phyloP scores from a whole-genome alignment of 2,329 filamentous ascomycete species.

The Sclerotinia subarctica region DNA sequence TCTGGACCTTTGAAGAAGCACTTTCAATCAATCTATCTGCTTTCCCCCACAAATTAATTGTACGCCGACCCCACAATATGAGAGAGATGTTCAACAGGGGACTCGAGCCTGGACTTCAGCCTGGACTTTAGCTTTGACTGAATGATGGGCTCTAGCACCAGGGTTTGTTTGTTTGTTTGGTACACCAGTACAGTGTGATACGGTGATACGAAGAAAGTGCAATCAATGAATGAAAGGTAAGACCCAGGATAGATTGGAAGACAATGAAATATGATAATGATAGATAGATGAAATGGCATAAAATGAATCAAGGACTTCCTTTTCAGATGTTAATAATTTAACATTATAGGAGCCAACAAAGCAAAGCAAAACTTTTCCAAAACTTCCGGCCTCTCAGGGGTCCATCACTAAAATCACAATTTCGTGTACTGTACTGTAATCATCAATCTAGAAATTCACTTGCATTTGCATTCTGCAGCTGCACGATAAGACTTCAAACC shows the following conservation, averaged over 20 bases:
- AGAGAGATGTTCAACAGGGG: slow-evolving; percentile 15
- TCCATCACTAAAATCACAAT: slow-evolving; percentile 15
- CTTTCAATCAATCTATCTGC: neutral
- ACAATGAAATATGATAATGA: slow-evolving; percentile 5
- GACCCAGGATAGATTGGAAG: neutral
- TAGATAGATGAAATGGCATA: slow-evolving; percentile 3
- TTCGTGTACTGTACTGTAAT: slow-evolving; percentile 16
- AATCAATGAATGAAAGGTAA: slow-evolving; percentile 1
- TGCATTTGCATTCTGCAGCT: slow-evolving; percentile 15
- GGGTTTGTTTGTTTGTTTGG: neutral
- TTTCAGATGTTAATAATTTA: neutral
- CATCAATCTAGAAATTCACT: slow-evolving; percentile 10
- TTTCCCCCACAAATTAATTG: neutral
- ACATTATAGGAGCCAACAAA: neutral
- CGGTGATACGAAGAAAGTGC: neutral
- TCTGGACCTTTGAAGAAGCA: slow-evolving; percentile 7
- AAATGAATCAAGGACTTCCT: neutral
- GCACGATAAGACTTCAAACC: slow-evolving; percentile 21
- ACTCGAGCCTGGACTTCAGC: slow-evolving; percentile 13
- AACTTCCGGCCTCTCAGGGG: neutral
- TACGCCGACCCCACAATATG: slow-evolving; percentile 1
- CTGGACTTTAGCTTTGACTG: slow-evolving; percentile 1
- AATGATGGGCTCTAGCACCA: neutral
- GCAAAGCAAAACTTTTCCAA: slow-evolving; percentile 1
- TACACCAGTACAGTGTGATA: too few relatives aligned